phyloP scores from a whole-genome alignment of 2,329 filamentous ascomycete genomes.

The Aurifilum marmelostoma region DNA sequence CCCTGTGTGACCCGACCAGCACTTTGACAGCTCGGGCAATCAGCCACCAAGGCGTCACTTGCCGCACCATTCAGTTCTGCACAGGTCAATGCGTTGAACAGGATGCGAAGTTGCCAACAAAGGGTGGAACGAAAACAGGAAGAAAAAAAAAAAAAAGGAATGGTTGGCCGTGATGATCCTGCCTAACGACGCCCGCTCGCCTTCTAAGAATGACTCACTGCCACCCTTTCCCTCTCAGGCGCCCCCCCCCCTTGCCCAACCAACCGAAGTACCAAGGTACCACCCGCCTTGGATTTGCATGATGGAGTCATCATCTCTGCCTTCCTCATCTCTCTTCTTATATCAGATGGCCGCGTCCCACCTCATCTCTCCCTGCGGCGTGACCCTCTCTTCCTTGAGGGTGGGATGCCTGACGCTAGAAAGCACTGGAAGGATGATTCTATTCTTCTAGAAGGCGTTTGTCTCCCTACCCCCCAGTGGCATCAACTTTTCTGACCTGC shows the following conservation, averaged over 20 bases:
- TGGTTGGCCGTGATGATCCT: neutral
- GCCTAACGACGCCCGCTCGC: neutral
- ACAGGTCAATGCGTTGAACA: neutral
- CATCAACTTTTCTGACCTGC: neutral
- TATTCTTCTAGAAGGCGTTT: conserved; percentile 8
- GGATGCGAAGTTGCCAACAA: neutral
- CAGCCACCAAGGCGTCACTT: neutral
- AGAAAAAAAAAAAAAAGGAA: neutral
- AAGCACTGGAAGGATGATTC: neutral
- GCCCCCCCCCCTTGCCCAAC: neutral
- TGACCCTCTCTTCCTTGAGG: neutral
- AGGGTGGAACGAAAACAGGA: neutral
- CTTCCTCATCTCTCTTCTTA: conserved; percentile 7
- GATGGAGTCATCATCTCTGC: conserved; percentile 9
- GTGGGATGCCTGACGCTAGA: neutral
- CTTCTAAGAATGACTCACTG: neutral
- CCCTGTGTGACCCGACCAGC: neutral
- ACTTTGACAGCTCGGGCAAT: neutral
- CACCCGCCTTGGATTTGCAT: neutral
- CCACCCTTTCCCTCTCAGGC: neutral
- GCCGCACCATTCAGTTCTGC: neutral
- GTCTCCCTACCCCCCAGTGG: neutral
- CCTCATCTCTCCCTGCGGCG: neutral
- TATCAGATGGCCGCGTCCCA: conserved; percentile 12
- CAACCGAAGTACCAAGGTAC: neutral